A percentile compares a stretch with the other conserved stretches of the same genome.
Evolutionary conservation across 2,329 filamentous ascomycete species (phyloP).

Genomic region (Penicillium sp.): DNA sequence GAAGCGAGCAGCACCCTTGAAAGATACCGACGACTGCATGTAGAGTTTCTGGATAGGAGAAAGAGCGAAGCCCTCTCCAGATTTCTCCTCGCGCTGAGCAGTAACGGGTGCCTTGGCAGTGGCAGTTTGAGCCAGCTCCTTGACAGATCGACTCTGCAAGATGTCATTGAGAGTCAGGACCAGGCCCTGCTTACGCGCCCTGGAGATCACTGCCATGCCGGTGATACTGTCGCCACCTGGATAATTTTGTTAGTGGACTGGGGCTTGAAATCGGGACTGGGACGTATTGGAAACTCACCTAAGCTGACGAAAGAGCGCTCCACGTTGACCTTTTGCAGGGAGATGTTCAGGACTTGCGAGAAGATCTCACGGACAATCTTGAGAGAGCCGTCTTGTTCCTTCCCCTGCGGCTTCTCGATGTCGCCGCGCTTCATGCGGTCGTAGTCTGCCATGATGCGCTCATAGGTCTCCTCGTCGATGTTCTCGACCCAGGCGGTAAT

Average conservation of each 20-base stretch:
- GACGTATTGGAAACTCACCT: conserved; percentile 22
- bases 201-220: conserved; percentile 38
- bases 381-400: conserved; percentile 16
- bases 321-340: conserved; percentile 30
- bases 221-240: conserved; percentile 40
- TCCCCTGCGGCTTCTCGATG: conserved; percentile 18
- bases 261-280: neutral
- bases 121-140: conserved; percentile 28
- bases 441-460: conserved; percentile 39
- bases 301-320: conserved; percentile 37
- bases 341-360: conserved; percentile 36
- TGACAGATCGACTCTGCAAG: conserved; percentile 32
- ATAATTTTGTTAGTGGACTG: conserved; percentile 7
- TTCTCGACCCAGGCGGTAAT: conserved; percentile 45
- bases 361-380: conserved; percentile 31
- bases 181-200: conserved; percentile 35
- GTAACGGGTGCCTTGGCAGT: conserved; percentile 14
- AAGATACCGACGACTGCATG: conserved; percentile 22
- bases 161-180: conserved; percentile 33
- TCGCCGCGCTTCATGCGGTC: conserved; percentile 26
- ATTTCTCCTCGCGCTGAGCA: conserved; percentile 23
- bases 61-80: conserved; percentile 27
- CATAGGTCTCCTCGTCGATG: conserved; percentile 38
- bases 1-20: conserved; percentile 26
- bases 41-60: conserved; percentile 37